Evolutionary conservation across 1,139 yeast species (phyloP).

Genomic region (Yamadazyma friedrichii): DNA sequence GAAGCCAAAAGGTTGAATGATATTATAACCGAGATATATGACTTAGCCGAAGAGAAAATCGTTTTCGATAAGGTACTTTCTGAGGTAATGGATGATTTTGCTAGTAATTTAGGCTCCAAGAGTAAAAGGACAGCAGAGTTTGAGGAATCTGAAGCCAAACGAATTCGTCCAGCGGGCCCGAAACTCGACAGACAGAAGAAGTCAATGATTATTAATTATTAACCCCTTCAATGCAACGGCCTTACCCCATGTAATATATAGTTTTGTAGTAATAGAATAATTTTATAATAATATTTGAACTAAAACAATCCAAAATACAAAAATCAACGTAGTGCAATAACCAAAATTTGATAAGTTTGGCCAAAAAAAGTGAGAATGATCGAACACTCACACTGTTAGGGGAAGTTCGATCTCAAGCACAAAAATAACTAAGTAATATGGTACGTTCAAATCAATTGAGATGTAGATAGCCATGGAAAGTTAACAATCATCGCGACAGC

Average conservation of each 20-base stretch:
- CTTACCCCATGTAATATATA: not conserved
- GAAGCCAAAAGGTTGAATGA: slow-evolving; percentile 1
- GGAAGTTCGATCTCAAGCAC: not conserved
- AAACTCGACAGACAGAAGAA: not conserved
- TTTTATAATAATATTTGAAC: not conserved
- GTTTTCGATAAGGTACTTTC: not conserved
- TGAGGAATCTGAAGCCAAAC: slow-evolving; percentile 3
- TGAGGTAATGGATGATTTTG: slow-evolving; percentile 4
- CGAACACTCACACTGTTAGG: slow-evolving; percentile 1
- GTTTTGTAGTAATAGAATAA: not conserved
- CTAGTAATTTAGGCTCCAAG: slow-evolving; percentile 5
- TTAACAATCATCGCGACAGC: not conserved
- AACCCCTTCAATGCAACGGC: not conserved
- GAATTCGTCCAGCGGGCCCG: not conserved
- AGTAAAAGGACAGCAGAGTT: slow-evolving; percentile 3
- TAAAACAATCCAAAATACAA: not conserved
- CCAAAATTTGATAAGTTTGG: slow-evolving; percentile 1
- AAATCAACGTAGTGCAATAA: not conserved
- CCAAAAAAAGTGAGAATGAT: slow-evolving; percentile 5
- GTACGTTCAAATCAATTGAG: not conserved
- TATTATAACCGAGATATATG: not conserved
- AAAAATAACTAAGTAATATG: not conserved
- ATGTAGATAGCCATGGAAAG: not conserved
- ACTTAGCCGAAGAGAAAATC: not conserved
- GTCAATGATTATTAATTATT: slow-evolving; percentile 6